phyloP scores from a whole-genome alignment of 345 rosid species.

The Corchorus olitorius region DNA sequence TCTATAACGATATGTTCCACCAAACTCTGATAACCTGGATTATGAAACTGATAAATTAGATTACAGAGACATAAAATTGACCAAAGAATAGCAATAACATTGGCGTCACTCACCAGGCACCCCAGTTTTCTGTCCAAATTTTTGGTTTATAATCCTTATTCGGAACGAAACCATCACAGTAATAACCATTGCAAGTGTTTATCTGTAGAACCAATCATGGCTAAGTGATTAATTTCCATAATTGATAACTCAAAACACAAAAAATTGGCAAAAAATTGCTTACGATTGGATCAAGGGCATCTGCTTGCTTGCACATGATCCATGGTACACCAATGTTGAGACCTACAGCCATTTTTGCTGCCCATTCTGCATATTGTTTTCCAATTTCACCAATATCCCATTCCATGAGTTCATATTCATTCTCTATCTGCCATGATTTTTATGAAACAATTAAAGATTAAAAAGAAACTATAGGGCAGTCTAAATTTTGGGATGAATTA shows the following conservation, averaged over 20 bases:
- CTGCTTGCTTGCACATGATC: slow-evolving; percentile 13
- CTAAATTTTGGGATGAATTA: background rate
- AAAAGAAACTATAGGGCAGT: background rate
- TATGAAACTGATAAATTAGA: background rate
- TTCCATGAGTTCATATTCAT: slow-evolving; percentile 6
- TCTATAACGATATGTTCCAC: slow-evolving; percentile 68
- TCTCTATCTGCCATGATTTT: slow-evolving; percentile 6
- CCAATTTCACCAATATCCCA: background rate
- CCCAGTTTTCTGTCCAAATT: slow-evolving; percentile 98
- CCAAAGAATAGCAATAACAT: background rate
- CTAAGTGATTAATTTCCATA: no score
- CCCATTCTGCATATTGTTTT: background rate
- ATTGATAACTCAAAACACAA: background rate
- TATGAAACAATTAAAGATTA: background rate
- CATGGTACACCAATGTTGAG: slow-evolving; percentile 10
- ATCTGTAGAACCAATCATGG: slow-evolving; percentile 44
- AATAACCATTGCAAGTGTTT: slow-evolving; percentile 88
- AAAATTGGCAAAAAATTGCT: background rate
- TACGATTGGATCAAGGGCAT: slow-evolving; percentile 19
- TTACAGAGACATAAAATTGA: background rate
- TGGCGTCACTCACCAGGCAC: slow-evolving; percentile 70
- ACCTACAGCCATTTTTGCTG: slow-evolving; percentile 11
- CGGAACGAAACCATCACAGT: slow-evolving; percentile 76
- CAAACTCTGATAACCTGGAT: slow-evolving; percentile 68
- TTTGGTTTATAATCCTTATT: slow-evolving; percentile 67